These are phyloP conservation scores for Cicer arietinum DNA, from an alignment of 306 rosid species.

Conservation along the genomic window DNA sequence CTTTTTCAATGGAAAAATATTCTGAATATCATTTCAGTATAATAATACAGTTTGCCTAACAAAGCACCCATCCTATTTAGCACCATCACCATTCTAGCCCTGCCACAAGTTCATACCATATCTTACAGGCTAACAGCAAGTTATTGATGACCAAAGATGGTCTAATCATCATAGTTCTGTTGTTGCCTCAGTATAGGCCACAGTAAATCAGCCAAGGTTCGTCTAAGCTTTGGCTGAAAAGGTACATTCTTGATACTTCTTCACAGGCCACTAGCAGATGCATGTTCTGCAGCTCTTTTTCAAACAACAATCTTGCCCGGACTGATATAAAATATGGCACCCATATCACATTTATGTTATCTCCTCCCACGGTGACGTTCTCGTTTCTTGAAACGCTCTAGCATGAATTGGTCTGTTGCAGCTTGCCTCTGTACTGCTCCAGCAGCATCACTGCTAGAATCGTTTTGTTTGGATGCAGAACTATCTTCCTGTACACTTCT, in stretches of 20 bases:
- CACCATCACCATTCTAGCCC: constrained; percentile 12
- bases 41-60: constrained; percentile 15
- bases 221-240: constrained; percentile 1
- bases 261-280: constrained; percentile 19
- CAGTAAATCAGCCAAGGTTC: not conserved
- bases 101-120: constrained; percentile 4
- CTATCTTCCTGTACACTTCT: constrained; percentile 68
- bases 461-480: constrained; percentile 65
- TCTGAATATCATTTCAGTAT: constrained; percentile 6
- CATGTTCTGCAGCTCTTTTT: constrained; percentile 19
- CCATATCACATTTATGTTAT: constrained; percentile 42
- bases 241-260: constrained; percentile 2
- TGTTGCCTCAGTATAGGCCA: constrained; percentile 28
- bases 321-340: constrained; percentile 12
- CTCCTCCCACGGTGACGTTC: constrained; percentile 94
- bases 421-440: constrained; percentile 91
- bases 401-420: constrained; percentile 92
- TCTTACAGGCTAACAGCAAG: constrained; percentile 7
- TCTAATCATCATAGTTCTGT: constrained; percentile 5
- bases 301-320: constrained; percentile 15
- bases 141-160: not conserved
- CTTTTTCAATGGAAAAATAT: not conserved
- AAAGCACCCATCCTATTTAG: constrained; percentile 6
- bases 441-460: constrained; percentile 59
- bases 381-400: constrained; percentile 93